phyloP scores from a whole-genome alignment of 2,329 filamentous ascomycete species.

The Pseudocercospora eumusae region DNA sequence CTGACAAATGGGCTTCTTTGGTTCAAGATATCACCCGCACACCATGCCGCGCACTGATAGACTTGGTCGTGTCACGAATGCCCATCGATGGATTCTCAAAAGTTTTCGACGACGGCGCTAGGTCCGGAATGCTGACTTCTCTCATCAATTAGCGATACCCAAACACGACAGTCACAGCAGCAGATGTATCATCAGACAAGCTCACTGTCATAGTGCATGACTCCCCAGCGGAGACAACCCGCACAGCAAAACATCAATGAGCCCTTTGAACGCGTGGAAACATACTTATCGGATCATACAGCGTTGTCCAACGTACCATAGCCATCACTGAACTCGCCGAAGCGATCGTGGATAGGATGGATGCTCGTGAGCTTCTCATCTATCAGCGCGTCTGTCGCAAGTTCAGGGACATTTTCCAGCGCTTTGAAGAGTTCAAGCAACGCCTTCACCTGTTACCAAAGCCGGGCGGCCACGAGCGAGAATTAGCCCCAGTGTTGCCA shows the following conservation, averaged over 20 bases:
- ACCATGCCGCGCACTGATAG: slow-evolving; percentile 16
- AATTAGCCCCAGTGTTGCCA: no score
- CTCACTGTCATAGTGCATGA: no score
- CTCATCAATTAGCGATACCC: slow-evolving; percentile 13
- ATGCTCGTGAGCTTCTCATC: not conserved
- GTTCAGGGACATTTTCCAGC: not conserved
- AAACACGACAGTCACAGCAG: slow-evolving; percentile 12
- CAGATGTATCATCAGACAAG: slow-evolving; percentile 12
- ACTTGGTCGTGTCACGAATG: not conserved
- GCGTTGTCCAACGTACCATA: not conserved
- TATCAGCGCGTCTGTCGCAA: not conserved
- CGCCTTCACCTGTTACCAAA: no score
- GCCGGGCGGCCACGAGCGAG: no score
- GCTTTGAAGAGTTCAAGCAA: not conserved
- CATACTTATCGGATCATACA: not conserved
- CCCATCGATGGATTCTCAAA: slow-evolving; percentile 4
- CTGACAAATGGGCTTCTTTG: slow-evolving; percentile 18
- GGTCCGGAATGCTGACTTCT: slow-evolving; percentile 17
- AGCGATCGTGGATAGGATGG: not conserved
- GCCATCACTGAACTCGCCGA: not conserved
- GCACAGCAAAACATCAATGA: no score
- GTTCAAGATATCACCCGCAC: slow-evolving; percentile 19
- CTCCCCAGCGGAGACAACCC: no score
- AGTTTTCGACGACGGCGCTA: slow-evolving; percentile 22
- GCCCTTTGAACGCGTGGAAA: no score